Conservation (phyloP, 148 eudicot genomes). For the Heliamphora exappendiculata region DNA sequence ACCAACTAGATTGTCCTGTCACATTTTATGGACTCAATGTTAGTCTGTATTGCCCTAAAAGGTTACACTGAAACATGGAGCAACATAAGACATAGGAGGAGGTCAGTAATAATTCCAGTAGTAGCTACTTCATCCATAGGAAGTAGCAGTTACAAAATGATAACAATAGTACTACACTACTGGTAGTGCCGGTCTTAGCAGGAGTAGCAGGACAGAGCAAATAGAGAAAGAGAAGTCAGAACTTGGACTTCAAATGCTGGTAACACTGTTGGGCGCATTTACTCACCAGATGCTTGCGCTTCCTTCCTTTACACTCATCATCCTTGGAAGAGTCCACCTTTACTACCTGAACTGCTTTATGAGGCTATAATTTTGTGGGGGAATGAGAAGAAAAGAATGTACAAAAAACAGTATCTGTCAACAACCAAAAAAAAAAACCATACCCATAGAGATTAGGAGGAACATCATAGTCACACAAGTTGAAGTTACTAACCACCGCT, state of each 20-base stretch:
- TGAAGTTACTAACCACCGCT: slow-evolving; percentile 24
- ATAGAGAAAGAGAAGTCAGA: not conserved
- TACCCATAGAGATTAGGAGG: not conserved
- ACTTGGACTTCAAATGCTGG: not conserved
- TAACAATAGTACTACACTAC: not conserved
- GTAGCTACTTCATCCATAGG: not conserved
- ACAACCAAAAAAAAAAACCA: not conserved
- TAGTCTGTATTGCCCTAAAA: not conserved
- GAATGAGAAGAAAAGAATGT: not conserved
- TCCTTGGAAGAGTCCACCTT: slow-evolving; percentile 23
- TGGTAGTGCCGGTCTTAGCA: not conserved
- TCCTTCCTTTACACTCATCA: slow-evolving; percentile 24
- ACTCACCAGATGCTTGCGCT: slow-evolving; percentile 27
- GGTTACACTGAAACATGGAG: not conserved
- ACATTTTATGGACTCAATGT: slow-evolving; percentile 11
- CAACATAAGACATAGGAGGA: not conserved
- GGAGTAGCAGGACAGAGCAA: not conserved
- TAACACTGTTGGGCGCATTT: not conserved
- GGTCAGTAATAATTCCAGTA: not conserved
- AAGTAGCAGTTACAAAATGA: not conserved
- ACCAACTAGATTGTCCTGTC: slow-evolving; percentile 55
- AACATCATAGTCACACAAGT: not conserved
- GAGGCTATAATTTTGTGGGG: slow-evolving; percentile 23
- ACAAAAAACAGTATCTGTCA: not conserved
- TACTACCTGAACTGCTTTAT: slow-evolving; percentile 27